Evolutionary conservation across 495 filamentous ascomycete genomes (phyloP), one percentile per base, ranked within the genome.

Genomic region (Pyrenopolyporus hunteri): DNA sequence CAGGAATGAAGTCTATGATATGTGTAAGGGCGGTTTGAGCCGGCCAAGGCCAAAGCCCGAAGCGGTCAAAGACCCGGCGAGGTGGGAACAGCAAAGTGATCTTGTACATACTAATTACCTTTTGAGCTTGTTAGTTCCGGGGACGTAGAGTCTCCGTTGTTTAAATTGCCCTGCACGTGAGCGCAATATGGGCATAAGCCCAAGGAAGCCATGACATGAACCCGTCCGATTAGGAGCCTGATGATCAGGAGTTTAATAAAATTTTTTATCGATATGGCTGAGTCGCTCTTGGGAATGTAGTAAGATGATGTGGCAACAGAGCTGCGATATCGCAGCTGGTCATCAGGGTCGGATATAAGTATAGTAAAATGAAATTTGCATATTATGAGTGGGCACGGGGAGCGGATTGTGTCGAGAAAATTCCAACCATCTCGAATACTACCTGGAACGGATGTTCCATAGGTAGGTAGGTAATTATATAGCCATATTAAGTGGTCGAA

Each of bases 21-120:
- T 29, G n/a, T n/a, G n/a, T 42, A 46, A 5, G 10, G 19, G 22
- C 47, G 57, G 57, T 13, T 59, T 60, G 13, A 26, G 40, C 28
- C 48, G 57, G 48, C 42, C 48, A 54, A 47, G 42, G 17, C 20
- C 10, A 4, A 44, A 29, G 16, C 47, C 35, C 45, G n/a, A 47
- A 40, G 57, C 57, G 57, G 47, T 59, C 57, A 59, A 52, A 48
- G 54, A 26, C 44, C 33, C 17, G n/a, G 35, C 17, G 7, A 40
- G 29, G 20, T 43, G 13, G n/a, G n/a, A n/a, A n/a, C n/a, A n/a
- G n/a, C n/a, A n/a, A n/a, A n/a, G n/a, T n/a, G n/a, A n/a, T n/a
- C n/a, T n/a, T n/a, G n/a, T n/a, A n/a, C n/a, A n/a, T n/a, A n/a
- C n/a, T n/a, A n/a, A n/a, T n/a, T n/a, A n/a, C n/a, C n/a, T n/a